Conservation (phyloP, 2,329 filamentous ascomycete species). For the Fusarium hostae region DNA sequence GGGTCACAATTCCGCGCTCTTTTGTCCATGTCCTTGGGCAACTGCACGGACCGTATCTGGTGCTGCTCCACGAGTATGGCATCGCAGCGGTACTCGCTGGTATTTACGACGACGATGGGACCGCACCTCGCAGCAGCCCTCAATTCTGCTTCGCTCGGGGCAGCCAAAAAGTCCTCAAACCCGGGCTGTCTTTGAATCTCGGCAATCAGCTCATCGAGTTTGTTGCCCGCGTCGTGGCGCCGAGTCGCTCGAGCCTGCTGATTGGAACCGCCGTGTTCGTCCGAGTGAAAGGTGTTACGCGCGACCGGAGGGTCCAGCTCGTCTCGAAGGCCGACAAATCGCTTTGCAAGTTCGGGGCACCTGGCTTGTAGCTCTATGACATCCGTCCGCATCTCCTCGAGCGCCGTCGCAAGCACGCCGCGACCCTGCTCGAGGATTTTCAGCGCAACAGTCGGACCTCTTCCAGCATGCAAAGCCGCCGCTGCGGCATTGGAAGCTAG, state of each 20-base stretch:
- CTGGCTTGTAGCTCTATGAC: fast-evolving
- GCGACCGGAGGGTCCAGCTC: background rate
- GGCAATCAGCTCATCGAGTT: background rate
- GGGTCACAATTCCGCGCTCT: background rate
- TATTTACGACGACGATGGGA: background rate
- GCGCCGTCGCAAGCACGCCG: background rate
- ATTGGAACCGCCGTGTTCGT: background rate
- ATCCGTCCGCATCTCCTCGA: background rate
- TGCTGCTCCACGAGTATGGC: background rate
- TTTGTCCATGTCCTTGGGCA: background rate
- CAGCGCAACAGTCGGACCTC: background rate
- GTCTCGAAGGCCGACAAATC: background rate
- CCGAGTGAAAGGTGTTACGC: background rate
- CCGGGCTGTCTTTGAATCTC: background rate
- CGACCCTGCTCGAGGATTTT: background rate
- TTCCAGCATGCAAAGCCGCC: background rate
- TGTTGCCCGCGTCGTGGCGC: background rate
- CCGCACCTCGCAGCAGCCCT: background rate
- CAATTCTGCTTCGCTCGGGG: background rate
- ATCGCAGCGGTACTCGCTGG: background rate
- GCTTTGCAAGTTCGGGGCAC: background rate
- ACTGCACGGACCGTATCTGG: background rate
- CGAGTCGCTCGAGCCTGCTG: background rate
- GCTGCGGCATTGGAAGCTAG: background rate
- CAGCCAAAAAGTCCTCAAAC: background rate